Evolutionary conservation across 768 basidiomycete species (phyloP), one percentile per base, ranked within the genome.

Genomic region (Lactarius quietus): DNA sequence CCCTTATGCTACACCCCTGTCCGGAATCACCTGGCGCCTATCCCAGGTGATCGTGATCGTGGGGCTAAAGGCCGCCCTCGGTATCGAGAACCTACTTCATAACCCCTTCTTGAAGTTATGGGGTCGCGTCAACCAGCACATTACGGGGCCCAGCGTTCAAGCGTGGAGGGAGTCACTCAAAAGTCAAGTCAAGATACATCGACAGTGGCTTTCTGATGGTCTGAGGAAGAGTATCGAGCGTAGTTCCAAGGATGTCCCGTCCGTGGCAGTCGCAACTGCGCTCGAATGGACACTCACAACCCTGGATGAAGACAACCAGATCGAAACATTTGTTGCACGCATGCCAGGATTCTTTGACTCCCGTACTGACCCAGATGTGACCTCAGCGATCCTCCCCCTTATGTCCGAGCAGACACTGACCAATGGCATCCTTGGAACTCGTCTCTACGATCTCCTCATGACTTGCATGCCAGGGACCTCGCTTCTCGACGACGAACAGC

Each of bases 161-260:
- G 31, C 4, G 29, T 54, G 53, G 53, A 54, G 28, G 31, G 28
- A 54, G 28, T 28, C 31, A 7, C 53, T 54, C 31, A 9, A 54
- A 29, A 20, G 17, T 17, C 28, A 54, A 54, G 53, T 54, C 31
- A 18, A 54, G 15, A 20, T 33, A n/a, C 53, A 33, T 31, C 53
- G 53, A 28, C 26, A 54, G 29, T 31, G 53, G 53, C 53, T 54
- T n/a, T 54, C 53, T 8, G 53, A 54, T 54, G 53, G 53, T 28
- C 29, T 54, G 3, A 28, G 53, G 29, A 28, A 17, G 53, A 54
- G 29, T n/a, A 20, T 54, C 53, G 53, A 18, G 28, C 26, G 26
- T 33, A 31, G 12, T n/a, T 28, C 53, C 29, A 29, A 29, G 17
- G 31, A 18, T 7, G 53, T 17, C 7, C 28, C 53, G 18, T 54